Conservation (phyloP, 2,329 filamentous ascomycete species). For the Ascomycota sp. region DNA sequence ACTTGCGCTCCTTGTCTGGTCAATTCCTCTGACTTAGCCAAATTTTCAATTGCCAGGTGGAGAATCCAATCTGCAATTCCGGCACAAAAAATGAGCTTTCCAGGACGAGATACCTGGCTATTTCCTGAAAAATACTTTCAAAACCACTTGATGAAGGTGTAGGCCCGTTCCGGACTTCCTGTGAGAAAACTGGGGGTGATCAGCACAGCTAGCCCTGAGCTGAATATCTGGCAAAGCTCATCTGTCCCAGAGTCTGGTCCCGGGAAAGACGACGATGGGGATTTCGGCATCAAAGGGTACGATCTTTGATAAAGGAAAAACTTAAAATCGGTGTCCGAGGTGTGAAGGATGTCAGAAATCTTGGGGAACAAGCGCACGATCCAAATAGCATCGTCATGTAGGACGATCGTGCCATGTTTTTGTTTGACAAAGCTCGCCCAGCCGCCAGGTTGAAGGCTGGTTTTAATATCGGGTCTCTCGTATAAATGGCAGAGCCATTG, state of each 20-base stretch:
- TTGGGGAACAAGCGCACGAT: conserved; percentile 18
- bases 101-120: conserved; percentile 2
- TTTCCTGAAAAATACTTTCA: conserved; percentile 4
- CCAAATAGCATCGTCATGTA: conserved; percentile 22
- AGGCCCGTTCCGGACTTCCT: conserved; percentile 14
- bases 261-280: background rate
- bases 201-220: conserved; percentile 13
- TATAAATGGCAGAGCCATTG: conserved; percentile 23
- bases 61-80: conserved; percentile 11
- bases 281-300: conserved; percentile 4
- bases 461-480: conserved; percentile 19
- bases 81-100: conserved; percentile 11
- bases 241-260: too few species aligned
- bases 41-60: conserved; percentile 8
- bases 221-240: conserved; percentile 7
- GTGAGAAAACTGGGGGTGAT: conserved; percentile 22
- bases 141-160: conserved; percentile 16
- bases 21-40: background rate
- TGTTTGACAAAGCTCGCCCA: conserved; percentile 23
- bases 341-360: conserved; percentile 13
- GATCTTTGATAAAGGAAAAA: conserved; percentile 22
- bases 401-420: conserved; percentile 15
- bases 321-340: conserved; percentile 7
- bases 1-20: background rate
- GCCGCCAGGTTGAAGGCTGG: conserved; percentile 19